A percentile compares a stretch with the other conserved stretches of the same genome.
phyloP scores from a whole-genome alignment of 495 filamentous ascomycete genomes.

The Lophium mytilinum region DNA sequence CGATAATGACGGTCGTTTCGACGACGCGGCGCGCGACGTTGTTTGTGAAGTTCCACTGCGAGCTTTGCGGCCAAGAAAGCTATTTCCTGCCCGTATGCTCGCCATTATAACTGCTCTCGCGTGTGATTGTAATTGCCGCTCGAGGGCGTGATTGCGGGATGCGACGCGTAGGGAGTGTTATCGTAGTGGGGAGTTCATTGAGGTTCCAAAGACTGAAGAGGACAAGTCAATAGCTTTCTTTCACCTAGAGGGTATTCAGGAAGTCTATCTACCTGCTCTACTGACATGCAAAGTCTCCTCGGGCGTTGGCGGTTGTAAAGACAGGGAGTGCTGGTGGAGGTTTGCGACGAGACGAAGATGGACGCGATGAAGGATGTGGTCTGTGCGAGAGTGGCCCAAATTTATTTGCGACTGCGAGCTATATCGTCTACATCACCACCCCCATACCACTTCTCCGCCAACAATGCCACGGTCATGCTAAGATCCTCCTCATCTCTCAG shows the following conservation, averaged over 20 bases:
- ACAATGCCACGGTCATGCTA: slow-evolving; percentile 3
- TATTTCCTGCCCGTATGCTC: no score
- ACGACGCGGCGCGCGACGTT: not conserved
- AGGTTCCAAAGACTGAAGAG: not conserved
- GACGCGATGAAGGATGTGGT: not conserved
- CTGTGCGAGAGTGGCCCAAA: not conserved
- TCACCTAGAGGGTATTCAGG: not conserved
- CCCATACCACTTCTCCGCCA: not conserved
- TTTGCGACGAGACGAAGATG: no score
- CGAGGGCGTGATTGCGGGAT: no score
- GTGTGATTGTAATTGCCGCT: no score
- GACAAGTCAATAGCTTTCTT: not conserved
- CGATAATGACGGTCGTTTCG: slow-evolving; percentile 5
- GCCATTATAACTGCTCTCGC: no score
- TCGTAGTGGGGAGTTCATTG: no score
- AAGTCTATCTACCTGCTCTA: no score
- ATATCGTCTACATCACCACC: not conserved
- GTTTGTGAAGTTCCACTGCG: not conserved
- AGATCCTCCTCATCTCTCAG: not conserved
- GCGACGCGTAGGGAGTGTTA: no score
- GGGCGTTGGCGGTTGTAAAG: no score
- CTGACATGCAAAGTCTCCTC: no score
- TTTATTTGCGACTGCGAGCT: not conserved
- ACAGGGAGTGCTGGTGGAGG: no score
- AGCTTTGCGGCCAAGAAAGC: not conserved